Evolutionary conservation across 1,284 basidiomycete genomes (phyloP).

Genomic region (Apiotrichum domesticum): DNA sequence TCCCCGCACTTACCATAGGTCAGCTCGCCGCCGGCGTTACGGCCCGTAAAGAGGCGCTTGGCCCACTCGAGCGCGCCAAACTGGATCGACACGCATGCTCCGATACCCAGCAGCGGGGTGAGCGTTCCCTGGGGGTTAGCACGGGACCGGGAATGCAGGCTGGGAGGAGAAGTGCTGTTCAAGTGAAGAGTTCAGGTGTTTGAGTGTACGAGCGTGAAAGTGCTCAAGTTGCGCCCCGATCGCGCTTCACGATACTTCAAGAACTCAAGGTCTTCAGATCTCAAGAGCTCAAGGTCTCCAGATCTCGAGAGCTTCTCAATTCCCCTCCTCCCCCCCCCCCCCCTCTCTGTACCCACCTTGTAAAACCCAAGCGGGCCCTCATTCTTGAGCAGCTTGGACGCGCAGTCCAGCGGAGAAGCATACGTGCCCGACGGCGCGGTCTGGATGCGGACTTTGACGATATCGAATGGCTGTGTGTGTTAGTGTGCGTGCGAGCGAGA

Average conservation of each 20-base stretch:
- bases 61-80: conserved; percentile 86
- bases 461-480: conserved; percentile 67
- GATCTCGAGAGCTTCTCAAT: not conserved
- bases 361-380: conserved; percentile 94
- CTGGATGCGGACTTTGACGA: conserved; percentile 94
- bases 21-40: conserved; percentile 23
- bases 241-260: no score
- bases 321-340: no score
- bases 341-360: conserved; percentile 58
- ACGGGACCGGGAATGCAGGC: not conserved
- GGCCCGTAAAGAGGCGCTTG: conserved; percentile 66
- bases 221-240: no score
- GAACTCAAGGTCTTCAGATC: no score
- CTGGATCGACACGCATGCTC: conserved; percentile 84
- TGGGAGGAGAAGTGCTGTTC: no score
- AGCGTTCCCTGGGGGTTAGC: conserved; percentile 66
- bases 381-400: conserved; percentile 75
- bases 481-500: no score
- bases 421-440: conserved; percentile 88
- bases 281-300: no score
- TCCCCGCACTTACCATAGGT: conserved; percentile 21
- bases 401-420: conserved; percentile 80
- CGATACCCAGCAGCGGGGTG: conserved; percentile 88
- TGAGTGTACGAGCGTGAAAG: no score
- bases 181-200: no score